Conservation (phyloP, 2,329 filamentous ascomycete species). For the Raffaelea ambrosiae region DNA sequence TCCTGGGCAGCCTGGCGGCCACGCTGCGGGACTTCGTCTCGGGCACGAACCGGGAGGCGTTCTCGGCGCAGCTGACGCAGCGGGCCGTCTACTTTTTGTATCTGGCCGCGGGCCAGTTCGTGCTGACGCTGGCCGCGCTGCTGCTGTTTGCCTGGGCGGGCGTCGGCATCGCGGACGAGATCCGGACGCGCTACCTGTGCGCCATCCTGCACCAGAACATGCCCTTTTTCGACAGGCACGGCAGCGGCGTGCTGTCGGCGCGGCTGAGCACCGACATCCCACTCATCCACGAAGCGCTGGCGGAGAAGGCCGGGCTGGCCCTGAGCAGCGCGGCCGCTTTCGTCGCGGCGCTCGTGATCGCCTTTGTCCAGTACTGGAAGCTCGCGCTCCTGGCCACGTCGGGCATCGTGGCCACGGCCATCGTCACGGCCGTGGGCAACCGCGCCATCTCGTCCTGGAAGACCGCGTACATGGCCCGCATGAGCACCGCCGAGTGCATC, state of each 20-base stretch:
- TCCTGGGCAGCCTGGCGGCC: conserved; percentile 68
- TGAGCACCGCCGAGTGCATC: conserved; percentile 74
- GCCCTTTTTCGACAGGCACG: conserved; percentile 84
- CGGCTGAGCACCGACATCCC: background rate
- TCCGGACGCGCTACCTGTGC: conserved; percentile 72
- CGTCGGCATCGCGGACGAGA: conserved; percentile 68
- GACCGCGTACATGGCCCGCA: conserved; percentile 67
- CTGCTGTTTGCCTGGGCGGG: conserved; percentile 87
- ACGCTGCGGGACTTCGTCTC: conserved; percentile 59
- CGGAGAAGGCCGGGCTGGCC: background rate
- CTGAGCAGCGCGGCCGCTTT: background rate
- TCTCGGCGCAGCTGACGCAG: conserved; percentile 48
- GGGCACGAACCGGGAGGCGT: conserved; percentile 38
- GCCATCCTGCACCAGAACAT: conserved; percentile 83
- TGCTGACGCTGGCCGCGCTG: conserved; percentile 68
- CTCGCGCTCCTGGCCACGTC: conserved; percentile 45
- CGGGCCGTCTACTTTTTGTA: conserved; percentile 79
- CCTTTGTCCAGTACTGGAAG: background rate
- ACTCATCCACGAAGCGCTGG: background rate
- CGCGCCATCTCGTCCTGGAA: conserved; percentile 62
- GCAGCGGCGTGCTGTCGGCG: conserved; percentile 65
- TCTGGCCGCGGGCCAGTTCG: conserved; percentile 69
- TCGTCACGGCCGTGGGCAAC: background rate
- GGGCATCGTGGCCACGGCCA: conserved; percentile 61
- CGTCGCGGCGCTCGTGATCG: background rate